phyloP scores from a whole-genome alignment of 2,329 filamentous ascomycete species.

The Diaporthe ilicicola region DNA sequence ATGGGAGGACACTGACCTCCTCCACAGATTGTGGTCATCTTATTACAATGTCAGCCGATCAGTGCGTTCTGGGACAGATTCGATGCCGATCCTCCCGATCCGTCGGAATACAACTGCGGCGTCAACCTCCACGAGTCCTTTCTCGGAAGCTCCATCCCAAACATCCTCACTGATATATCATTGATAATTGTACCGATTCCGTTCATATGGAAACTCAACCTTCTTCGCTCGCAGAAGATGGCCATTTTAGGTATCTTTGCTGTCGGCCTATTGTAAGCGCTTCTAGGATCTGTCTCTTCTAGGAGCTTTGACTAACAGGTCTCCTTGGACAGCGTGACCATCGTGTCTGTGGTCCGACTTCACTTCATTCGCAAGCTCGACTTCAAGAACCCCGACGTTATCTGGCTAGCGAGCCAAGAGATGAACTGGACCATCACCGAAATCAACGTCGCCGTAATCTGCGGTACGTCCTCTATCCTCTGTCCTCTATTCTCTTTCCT shows the following conservation, averaged over 20 bases:
- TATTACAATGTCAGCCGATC: neutral
- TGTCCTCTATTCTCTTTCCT: too few species aligned
- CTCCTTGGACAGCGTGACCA: neutral
- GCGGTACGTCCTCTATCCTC: too few species aligned
- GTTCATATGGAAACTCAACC: neutral
- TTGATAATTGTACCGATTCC: neutral
- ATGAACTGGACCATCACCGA: neutral
- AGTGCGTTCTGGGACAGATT: neutral
- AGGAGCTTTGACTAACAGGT: neutral
- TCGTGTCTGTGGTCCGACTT: neutral
- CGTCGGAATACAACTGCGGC: neutral
- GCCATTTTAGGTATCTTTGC: neutral
- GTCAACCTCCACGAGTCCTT: neutral
- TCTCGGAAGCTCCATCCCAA: neutral
- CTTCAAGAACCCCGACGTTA: neutral
- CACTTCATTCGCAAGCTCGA: neutral
- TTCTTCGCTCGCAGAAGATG: neutral
- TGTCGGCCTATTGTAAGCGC: neutral
- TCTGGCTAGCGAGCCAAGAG: neutral
- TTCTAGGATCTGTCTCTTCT: neutral
- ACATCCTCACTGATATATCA: neutral
- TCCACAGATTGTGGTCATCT: neutral
- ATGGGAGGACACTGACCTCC: neutral
- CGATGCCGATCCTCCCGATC: neutral
- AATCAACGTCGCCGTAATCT: neutral